These are phyloP conservation scores for Ogataea ramenticola DNA, from an alignment of 805 yeast genomes.

Conservation along the genomic window DNA sequence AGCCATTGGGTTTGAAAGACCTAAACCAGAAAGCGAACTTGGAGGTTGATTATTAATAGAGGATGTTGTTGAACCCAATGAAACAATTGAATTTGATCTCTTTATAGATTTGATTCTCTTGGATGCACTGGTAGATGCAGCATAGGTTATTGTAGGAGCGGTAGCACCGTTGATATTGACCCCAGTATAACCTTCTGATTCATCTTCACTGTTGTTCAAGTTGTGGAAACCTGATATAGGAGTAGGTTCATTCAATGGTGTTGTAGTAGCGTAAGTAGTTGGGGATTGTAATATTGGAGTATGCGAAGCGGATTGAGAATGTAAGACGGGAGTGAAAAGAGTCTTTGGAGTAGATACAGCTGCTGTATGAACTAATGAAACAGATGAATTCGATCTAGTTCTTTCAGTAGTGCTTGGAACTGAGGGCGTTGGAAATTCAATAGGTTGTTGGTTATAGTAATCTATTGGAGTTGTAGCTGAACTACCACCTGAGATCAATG, in stretches of 20 bases:
- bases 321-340: neutral
- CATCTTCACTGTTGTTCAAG: slow-evolving; percentile 6
- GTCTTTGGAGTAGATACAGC: neutral
- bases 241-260: neutral
- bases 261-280: neutral
- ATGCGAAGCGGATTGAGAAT: neutral
- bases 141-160: slow-evolving; percentile 17
- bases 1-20: neutral
- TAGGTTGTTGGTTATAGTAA: neutral
- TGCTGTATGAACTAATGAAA: neutral
- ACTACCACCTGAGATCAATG: neutral
- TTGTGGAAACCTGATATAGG: neutral
- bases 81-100: slow-evolving; percentile 22
- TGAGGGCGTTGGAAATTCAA: neutral
- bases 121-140: slow-evolving; percentile 4
- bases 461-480: neutral
- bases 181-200: too few species aligned
- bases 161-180: slow-evolving; percentile 19
- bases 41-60: slow-evolving; percentile 9
- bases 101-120: slow-evolving; percentile 20
- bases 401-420: neutral
- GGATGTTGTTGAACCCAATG: slow-evolving; percentile 12
- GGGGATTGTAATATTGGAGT: slow-evolving; percentile 1
- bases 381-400: neutral
- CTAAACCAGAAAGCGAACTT: slow-evolving; percentile 10